Evolutionary conservation across 345 rosid species (phyloP).

Genomic region (Brassica juncea): DNA sequence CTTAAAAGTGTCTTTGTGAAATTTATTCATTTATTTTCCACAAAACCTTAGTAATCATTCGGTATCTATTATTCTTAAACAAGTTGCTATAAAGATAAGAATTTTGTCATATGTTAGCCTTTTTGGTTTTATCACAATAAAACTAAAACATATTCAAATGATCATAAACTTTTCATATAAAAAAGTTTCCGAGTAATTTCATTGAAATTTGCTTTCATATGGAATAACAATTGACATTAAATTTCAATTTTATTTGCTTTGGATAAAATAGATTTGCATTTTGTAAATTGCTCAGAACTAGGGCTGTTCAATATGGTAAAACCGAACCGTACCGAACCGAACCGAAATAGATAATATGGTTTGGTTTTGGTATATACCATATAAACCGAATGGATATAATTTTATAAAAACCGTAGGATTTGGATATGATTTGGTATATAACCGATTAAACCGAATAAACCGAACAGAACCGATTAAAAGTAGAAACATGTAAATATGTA

Average conservation of each 20-base stretch:
- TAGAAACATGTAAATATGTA: too few relatives aligned
- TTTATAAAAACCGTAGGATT: too few relatives aligned
- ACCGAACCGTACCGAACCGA: too few relatives aligned
- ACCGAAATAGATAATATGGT: too few relatives aligned
- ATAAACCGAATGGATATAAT: too few relatives aligned
- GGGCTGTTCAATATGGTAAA: too few relatives aligned
- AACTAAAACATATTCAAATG: neutral
- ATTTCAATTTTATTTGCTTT: neutral
- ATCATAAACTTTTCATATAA: neutral
- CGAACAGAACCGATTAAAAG: too few relatives aligned
- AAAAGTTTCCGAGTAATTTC: neutral
- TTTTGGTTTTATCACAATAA: neutral
- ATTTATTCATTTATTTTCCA: constrained; percentile 17
- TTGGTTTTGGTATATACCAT: too few relatives aligned
- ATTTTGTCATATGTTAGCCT: neutral
- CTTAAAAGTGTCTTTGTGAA: neutral
- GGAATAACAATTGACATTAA: neutral
- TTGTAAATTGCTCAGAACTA: neutral
- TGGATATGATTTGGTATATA: too few relatives aligned
- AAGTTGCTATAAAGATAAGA: constrained; percentile 13
- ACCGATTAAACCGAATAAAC: too few relatives aligned
- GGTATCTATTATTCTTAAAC: neutral
- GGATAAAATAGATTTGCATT: neutral
- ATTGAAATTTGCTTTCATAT: neutral
- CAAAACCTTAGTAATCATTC: neutral